Percentiles rank a stretch among this genome's conserved stretches.
phyloP scores from a whole-genome alignment of 768 basidiomycete genomes.

The Mycena chlorophos region DNA sequence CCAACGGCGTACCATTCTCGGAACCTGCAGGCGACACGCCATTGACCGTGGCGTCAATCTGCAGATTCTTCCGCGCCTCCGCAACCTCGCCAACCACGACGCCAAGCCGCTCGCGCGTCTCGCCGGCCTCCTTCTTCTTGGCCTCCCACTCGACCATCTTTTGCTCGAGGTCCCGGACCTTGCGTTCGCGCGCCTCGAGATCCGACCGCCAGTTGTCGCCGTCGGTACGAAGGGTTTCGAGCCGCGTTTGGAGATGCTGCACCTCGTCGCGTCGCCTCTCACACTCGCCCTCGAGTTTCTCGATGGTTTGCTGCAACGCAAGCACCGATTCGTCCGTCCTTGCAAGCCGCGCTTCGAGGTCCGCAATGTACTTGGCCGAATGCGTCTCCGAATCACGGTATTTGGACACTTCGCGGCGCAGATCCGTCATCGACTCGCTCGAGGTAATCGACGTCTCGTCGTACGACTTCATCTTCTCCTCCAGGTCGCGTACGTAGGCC shows the following conservation, averaged over 20 bases:
- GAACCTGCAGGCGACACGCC: conserved; percentile 8
- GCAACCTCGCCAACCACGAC: conserved; percentile 70
- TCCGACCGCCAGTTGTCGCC: conserved; percentile 82
- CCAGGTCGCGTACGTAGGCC: conserved; percentile 92
- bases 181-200: conserved; percentile 79
- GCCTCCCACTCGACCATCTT: conserved; percentile 79
- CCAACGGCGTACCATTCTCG: conserved; percentile 17
- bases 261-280: conserved; percentile 74
- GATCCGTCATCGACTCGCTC: conserved; percentile 76
- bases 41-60: conserved; percentile 42
- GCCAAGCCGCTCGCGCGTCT: conserved; percentile 66
- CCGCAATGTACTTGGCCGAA: conserved; percentile 77
- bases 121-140: conserved; percentile 65
- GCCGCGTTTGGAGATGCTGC: conserved; percentile 63
- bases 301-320: conserved; percentile 67
- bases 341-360: conserved; percentile 79
- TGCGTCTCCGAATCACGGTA: conserved; percentile 76
- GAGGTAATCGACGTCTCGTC: conserved; percentile 78
- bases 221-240: conserved; percentile 69
- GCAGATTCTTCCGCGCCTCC: conserved; percentile 65
- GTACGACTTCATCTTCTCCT: conserved; percentile 85
- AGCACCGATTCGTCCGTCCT: conserved; percentile 79
- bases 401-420: conserved; percentile 78
- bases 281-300: conserved; percentile 73
- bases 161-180: conserved; percentile 72